Percentiles rank a stretch among this genome's conserved stretches.
Conservation (phyloP, 768 basidiomycete genomes). For the Hygrocybe coccinea region DNA sequence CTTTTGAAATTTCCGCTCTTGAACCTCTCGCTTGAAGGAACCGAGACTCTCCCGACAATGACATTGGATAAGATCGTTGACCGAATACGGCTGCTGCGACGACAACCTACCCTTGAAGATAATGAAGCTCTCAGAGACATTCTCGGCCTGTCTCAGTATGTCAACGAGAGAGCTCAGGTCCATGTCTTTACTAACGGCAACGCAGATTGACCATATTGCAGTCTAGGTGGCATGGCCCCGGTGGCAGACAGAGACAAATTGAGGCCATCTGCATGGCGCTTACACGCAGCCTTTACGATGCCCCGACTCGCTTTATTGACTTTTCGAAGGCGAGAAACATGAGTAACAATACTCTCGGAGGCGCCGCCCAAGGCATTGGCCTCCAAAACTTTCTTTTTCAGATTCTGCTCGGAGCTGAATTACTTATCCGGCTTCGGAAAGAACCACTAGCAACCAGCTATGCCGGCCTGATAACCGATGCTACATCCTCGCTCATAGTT, state of each 20-base stretch:
- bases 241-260: slow-evolving; percentile 4
- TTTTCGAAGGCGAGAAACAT: slow-evolving; percentile 8
- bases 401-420: slow-evolving; percentile 7
- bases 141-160: slow-evolving; percentile 8
- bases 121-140: neutral
- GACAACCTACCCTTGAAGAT: slow-evolving; percentile 1
- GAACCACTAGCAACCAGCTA: slow-evolving; percentile 3
- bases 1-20: slow-evolving; percentile 1
- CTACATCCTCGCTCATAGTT: slow-evolving; percentile 2
- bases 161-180: neutral
- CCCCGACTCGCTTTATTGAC: slow-evolving; percentile 4
- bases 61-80: slow-evolving; percentile 2
- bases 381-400: slow-evolving; percentile 7
- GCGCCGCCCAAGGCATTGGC: slow-evolving; percentile 1
- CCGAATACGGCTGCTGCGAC: slow-evolving; percentile 4
- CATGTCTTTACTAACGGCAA: neutral
- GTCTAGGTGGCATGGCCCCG: neutral
- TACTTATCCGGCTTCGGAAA: slow-evolving; percentile 5
- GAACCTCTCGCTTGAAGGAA: slow-evolving; percentile 1
- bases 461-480: slow-evolving; percentile 2
- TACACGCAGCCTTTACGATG: slow-evolving; percentile 4
- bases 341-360: slow-evolving; percentile 4
- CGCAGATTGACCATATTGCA: slow-evolving; percentile 4
- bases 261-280: slow-evolving; percentile 5
- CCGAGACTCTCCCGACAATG: neutral